Conservation (phyloP, 2,329 filamentous ascomycete species). For the Aspergillus cejpii region DNA sequence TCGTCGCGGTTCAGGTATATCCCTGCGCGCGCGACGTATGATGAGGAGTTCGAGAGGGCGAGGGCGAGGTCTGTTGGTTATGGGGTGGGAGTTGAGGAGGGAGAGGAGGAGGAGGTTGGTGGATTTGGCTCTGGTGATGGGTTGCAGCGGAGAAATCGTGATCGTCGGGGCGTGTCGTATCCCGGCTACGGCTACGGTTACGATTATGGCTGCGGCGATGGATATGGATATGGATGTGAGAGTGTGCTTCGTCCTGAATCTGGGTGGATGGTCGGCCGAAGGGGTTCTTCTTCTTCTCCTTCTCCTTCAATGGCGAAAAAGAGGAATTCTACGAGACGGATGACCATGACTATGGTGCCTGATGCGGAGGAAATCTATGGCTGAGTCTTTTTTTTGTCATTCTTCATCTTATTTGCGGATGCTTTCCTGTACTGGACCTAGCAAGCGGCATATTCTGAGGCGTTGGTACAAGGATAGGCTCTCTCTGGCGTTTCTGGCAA, state of each 20-base stretch:
- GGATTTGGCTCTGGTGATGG: too few relatives aligned
- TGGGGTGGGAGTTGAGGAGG: not conserved
- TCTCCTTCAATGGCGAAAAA: constrained; percentile 18
- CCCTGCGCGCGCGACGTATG: constrained; percentile 23
- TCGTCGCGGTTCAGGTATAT: constrained; percentile 30
- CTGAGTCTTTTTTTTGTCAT: constrained; percentile 9
- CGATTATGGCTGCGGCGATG: too few relatives aligned
- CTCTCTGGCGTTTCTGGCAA: too few relatives aligned
- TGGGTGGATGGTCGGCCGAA: too few relatives aligned
- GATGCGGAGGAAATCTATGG: constrained; percentile 34
- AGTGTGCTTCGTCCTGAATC: too few relatives aligned
- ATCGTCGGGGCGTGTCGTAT: too few relatives aligned
- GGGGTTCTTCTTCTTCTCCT: too few relatives aligned
- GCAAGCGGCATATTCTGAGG: not conserved
- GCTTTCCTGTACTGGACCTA: not conserved
- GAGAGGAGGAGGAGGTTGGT: not conserved
- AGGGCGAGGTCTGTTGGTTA: constrained; percentile 10
- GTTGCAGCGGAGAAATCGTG: too few relatives aligned
- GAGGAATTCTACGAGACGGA: constrained; percentile 15
- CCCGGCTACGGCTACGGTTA: too few relatives aligned
- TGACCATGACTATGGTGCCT: constrained; percentile 35
- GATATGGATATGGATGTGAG: too few relatives aligned
- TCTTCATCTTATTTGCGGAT: constrained; percentile 1
- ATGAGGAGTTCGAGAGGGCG: constrained; percentile 16
- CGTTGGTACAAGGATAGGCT: too few relatives aligned